These are phyloP conservation scores for Epichloe gansuensis DNA, from an alignment of 2,329 filamentous ascomycete genomes.

Conservation along the genomic window DNA sequence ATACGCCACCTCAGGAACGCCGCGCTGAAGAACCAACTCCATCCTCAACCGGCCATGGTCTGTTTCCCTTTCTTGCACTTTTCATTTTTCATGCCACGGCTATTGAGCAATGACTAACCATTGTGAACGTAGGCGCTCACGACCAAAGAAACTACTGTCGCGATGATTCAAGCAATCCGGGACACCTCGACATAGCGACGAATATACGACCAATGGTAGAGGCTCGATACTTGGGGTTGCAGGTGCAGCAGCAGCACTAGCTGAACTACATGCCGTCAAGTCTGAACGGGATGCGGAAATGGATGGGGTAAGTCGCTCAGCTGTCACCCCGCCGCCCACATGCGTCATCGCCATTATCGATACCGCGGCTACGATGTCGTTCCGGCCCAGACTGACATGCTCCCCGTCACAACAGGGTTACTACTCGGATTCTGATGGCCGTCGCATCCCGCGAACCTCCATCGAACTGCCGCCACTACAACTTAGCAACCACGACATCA, in stretches of 20 bases:
- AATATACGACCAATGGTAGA: constrained; percentile 40
- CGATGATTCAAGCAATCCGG: constrained; percentile 53
- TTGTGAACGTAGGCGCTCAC: constrained; percentile 31
- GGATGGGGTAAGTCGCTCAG: constrained; percentile 48
- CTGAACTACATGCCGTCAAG: constrained; percentile 69
- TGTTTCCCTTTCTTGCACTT: constrained; percentile 10
- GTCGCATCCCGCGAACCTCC: constrained; percentile 50
- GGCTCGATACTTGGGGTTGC: constrained; percentile 43
- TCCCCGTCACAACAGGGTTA: constrained; percentile 38
- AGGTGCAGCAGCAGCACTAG: constrained; percentile 72
- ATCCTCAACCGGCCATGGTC: constrained; percentile 21
- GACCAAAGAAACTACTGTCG: constrained; percentile 42
- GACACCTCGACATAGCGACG: constrained; percentile 57
- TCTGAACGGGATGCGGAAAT: constrained; percentile 67
- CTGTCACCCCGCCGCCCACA: constrained; percentile 15
- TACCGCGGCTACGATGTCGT: constrained; percentile 1
- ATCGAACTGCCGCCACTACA: constrained; percentile 65
- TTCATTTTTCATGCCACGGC: not conserved
- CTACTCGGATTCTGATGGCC: constrained; percentile 58
- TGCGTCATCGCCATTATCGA: constrained; percentile 14
- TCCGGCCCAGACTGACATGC: constrained; percentile 1
- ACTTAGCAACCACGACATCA: constrained; percentile 43
- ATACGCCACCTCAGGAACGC: constrained; percentile 67
- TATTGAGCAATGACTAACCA: not conserved
- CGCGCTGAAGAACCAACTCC: constrained; percentile 27